Evolutionary conservation across 2,329 filamentous ascomycete species (phyloP).

Genomic region (Nemania sp.): DNA sequence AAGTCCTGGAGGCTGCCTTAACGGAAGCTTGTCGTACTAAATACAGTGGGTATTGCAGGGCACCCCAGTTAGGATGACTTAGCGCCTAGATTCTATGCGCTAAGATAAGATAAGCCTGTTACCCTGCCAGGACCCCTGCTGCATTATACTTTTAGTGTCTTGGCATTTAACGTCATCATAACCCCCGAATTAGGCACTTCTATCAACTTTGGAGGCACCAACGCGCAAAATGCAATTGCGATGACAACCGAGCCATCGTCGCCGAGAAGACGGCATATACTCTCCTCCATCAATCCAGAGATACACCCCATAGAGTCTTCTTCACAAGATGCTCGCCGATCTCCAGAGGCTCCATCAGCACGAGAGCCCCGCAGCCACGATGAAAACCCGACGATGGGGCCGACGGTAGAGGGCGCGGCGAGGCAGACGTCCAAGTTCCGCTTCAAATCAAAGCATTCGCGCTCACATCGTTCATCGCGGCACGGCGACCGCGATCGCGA

Average conservation of each 20-base stretch:
- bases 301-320: slow-evolving; percentile 26
- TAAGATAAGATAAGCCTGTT: slow-evolving; percentile 24
- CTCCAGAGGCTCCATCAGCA: slow-evolving; percentile 17
- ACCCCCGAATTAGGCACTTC: not conserved
- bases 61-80: too few relatives aligned
- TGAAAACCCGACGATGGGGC: slow-evolving; percentile 17
- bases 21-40: too few relatives aligned
- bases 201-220: not conserved
- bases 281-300: slow-evolving; percentile 41
- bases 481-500: slow-evolving; percentile 5
- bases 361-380: slow-evolving; percentile 22
- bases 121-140: too few relatives aligned
- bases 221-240: slow-evolving; percentile 28
- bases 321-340: slow-evolving; percentile 11
- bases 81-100: too few relatives aligned
- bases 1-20: too few relatives aligned
- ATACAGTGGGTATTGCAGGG: too few relatives aligned
- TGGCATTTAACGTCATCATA: slow-evolving; percentile 23
- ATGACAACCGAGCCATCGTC: slow-evolving; percentile 38
- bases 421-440: slow-evolving; percentile 44
- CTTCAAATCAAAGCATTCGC: slow-evolving; percentile 45
- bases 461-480: slow-evolving; percentile 33
- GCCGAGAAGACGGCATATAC: slow-evolving; percentile 41
- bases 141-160: not conserved
- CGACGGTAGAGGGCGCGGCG: slow-evolving; percentile 17